Base-by-base conservation (phyloP, 441 rosid genomes). In the Melastoma candidum region DNA sequence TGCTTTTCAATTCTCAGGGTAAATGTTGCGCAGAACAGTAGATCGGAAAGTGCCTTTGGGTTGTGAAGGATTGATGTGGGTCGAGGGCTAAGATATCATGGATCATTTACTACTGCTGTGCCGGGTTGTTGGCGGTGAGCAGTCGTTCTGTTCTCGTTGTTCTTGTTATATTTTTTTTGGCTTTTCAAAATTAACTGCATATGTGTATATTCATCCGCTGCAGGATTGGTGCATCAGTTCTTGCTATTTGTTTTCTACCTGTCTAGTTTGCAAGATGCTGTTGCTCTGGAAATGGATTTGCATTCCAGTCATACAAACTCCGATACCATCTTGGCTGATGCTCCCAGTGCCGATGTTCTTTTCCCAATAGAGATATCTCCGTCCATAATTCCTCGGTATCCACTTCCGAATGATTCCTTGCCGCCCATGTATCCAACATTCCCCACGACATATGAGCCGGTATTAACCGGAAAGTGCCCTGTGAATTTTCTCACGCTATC, bases 331-430 rank as follows among this genome's bases (percentile, higher is more conserved):
- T 69, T 82, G 43, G 88, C 90, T 47, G 76, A 72, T 55, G 87
- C 95, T 51, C 96, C 98, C 26, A 73, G 61, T 41, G 72, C 59
- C 60, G 94, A 75, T 66, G 67, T 77, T 61, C 77, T 85, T 67
- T 89, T 84, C 74, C 98, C 98, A 53, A 83, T 85, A 57, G 79
- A 85, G 73, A 87, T 92, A 72, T 92, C 98, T 0, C 96, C 98
- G 10, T 71, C 94, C 10, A 85, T 81, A 47, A 55, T 87, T 64
- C 98, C 98, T 25, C 82, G 48, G 48, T 68, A 70, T 50, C 83
- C 87, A 48, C 64, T 71, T 54, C 87, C 93, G 49, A 70, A 65
- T 56, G 66, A 74, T 36, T 71, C 94, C 62, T 56, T 71, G 54
- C 84, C 90, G 26, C 96, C 98, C 10, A 72, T 85, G 94, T 92